These are phyloP conservation scores for Gossypium australe DNA, from an alignment of 345 rosid species.

Conservation along the genomic window DNA sequence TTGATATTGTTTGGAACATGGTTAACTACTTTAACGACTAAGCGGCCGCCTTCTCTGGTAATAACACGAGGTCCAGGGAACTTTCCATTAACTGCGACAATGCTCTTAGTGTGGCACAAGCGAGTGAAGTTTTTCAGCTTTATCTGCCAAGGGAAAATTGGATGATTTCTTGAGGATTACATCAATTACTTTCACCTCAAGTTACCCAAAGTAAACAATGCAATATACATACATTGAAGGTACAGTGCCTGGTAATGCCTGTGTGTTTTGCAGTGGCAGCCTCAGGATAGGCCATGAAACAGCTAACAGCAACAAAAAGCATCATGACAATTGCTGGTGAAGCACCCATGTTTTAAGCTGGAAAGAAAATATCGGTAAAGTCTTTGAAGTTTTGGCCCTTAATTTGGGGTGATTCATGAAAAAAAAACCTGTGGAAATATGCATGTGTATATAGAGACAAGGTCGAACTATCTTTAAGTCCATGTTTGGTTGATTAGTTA, in stretches of 20 bases:
- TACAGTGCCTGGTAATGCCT: background rate
- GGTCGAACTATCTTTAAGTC: background rate
- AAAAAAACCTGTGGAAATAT: slow-evolving; percentile 1
- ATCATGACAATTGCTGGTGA: slow-evolving; percentile 15
- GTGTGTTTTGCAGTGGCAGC: slow-evolving; percentile 7
- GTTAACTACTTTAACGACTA: background rate
- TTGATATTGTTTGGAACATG: background rate
- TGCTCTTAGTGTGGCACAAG: background rate
- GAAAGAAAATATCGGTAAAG: background rate
- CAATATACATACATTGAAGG: background rate
- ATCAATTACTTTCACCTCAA: background rate
- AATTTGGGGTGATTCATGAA: background rate
- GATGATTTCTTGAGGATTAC: background rate
- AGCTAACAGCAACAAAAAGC: background rate
- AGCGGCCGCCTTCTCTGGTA: background rate
- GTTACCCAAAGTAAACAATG: background rate
- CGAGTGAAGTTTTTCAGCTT: background rate
- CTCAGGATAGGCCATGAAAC: slow-evolving; percentile 25
- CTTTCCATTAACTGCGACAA: background rate
- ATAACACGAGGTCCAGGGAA: background rate
- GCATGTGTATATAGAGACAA: slow-evolving; percentile 19
- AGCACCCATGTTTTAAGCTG: slow-evolving; percentile 11
- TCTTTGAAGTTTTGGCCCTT: background rate
- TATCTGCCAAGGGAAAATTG: background rate
- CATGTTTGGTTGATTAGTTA: slow-evolving; percentile 24